Evolutionary conservation across 2,329 filamentous ascomycete genomes (phyloP).

Genomic region (Monosporascus sp.): DNA sequence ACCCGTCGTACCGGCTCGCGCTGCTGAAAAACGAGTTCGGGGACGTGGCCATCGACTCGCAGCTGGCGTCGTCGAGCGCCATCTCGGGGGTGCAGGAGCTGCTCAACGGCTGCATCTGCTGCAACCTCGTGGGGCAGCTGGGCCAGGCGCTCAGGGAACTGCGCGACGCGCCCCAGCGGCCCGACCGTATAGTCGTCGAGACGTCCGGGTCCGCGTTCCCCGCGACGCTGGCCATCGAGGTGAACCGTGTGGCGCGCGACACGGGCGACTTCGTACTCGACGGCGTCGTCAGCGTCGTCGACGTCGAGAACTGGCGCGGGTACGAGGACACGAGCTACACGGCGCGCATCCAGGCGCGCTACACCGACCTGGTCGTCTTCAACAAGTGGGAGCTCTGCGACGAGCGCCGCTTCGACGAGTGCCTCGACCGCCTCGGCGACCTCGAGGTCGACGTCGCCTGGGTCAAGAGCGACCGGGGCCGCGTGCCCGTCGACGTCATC

Average conservation of each 20-base stretch:
- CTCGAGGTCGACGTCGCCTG: conserved; percentile 75
- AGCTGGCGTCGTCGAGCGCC: conserved; percentile 75
- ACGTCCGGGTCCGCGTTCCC: conserved; percentile 86
- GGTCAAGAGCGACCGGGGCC: conserved; percentile 79
- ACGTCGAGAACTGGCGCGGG: conserved; percentile 91
- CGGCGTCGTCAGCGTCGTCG: conserved; percentile 83
- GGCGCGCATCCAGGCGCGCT: conserved; percentile 79
- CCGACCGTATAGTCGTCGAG: conserved; percentile 89
- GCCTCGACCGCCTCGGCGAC: conserved; percentile 73
- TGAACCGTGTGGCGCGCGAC: conserved; percentile 72
- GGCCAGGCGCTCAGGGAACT: conserved; percentile 75
- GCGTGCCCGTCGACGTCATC: conserved; percentile 71
- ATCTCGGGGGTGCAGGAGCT: conserved; percentile 90
- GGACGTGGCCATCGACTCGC: conserved; percentile 87
- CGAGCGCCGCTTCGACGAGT: conserved; percentile 71
- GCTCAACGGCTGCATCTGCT: conserved; percentile 97
- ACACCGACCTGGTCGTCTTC: conserved; percentile 85
- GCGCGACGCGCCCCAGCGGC: conserved; percentile 42
- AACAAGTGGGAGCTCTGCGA: conserved; percentile 85
- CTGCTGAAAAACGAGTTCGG: conserved; percentile 98
- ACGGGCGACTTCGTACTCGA: conserved; percentile 71
- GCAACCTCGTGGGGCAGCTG: conserved; percentile 92
- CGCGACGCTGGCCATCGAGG: conserved; percentile 83
- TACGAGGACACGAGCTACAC: conserved; percentile 91
- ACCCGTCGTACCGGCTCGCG: conserved; percentile 75